Evolutionary conservation across 2,329 filamentous ascomycete species (phyloP).

Genomic region (Alternaria triticina): DNA sequence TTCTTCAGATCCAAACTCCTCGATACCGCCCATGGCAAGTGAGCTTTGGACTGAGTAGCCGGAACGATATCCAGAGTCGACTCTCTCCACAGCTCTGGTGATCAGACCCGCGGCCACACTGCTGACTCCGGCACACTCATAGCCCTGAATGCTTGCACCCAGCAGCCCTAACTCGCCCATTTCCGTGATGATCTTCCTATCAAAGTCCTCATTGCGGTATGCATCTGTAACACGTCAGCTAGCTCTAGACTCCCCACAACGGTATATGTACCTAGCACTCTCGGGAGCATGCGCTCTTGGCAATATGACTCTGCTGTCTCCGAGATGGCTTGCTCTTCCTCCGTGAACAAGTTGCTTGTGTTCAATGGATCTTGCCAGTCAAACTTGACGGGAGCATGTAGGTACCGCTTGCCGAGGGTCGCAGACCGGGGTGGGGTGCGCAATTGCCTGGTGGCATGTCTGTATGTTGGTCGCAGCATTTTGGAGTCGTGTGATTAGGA

Average conservation of each 20-base stretch:
- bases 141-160: constrained; percentile 84
- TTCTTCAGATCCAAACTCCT: constrained; percentile 85
- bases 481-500: constrained; percentile 3
- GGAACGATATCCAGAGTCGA: constrained; percentile 89
- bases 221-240: constrained; percentile 64
- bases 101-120: constrained; percentile 90
- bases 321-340: constrained; percentile 87
- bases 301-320: constrained; percentile 94
- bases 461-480: constrained; percentile 55
- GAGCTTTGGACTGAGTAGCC: constrained; percentile 95
- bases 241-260: neutral
- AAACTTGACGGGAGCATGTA: constrained; percentile 62
- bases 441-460: constrained; percentile 51
- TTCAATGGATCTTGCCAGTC: constrained; percentile 92
- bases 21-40: constrained; percentile 89
- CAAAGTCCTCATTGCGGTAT: constrained; percentile 86
- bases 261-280: constrained; percentile 73
- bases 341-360: constrained; percentile 76
- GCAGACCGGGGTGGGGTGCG: constrained; percentile 33
- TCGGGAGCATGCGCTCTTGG: constrained; percentile 84
- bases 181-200: constrained; percentile 82
- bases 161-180: constrained; percentile 93
- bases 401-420: constrained; percentile 47
- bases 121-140: constrained; percentile 86
- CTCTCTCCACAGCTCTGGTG: constrained; percentile 86